phyloP scores from a whole-genome alignment of 2,329 filamentous ascomycete genomes.

The Magnaporthiopsis rhizophila region DNA sequence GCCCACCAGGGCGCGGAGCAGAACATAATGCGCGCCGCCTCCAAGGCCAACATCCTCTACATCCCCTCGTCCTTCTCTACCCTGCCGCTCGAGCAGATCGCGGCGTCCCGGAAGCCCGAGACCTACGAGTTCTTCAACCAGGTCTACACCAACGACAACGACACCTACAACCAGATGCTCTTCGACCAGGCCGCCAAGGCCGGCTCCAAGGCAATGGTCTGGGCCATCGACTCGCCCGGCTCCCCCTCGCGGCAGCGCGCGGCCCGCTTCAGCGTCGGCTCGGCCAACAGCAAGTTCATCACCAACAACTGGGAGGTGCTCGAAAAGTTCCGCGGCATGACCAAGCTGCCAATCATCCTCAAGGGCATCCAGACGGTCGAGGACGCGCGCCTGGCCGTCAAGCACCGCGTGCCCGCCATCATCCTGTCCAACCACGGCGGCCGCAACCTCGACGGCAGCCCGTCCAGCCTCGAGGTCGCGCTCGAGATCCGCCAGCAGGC shows the following conservation, averaged over 20 bases:
- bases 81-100: constrained; percentile 28
- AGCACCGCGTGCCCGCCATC: constrained; percentile 35
- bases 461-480: constrained; percentile 33
- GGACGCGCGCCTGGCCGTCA: constrained; percentile 27
- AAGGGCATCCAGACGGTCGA: constrained; percentile 25
- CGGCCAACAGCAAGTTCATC: constrained; percentile 17
- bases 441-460: constrained; percentile 38
- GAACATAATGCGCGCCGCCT: constrained; percentile 41
- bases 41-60: constrained; percentile 40
- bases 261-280: constrained; percentile 28
- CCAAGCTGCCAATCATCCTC: constrained; percentile 25
- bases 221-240: constrained; percentile 31
- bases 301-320: constrained; percentile 26
- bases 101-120: constrained; percentile 23
- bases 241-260: constrained; percentile 32
- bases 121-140: constrained; percentile 29
- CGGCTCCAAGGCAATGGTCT: constrained; percentile 28
- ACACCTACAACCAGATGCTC: constrained; percentile 23
- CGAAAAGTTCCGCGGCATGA: constrained; percentile 26
- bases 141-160: constrained; percentile 24
- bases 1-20: constrained; percentile 38
- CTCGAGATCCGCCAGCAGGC: constrained; percentile 35
- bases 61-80: constrained; percentile 30
- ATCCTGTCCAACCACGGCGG: constrained; percentile 44
- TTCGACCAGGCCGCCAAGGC: constrained; percentile 24